Evolutionary conservation across 176 grass and related monocot species (phyloP).

Genomic region (Dendrocalamus sinicus): DNA sequence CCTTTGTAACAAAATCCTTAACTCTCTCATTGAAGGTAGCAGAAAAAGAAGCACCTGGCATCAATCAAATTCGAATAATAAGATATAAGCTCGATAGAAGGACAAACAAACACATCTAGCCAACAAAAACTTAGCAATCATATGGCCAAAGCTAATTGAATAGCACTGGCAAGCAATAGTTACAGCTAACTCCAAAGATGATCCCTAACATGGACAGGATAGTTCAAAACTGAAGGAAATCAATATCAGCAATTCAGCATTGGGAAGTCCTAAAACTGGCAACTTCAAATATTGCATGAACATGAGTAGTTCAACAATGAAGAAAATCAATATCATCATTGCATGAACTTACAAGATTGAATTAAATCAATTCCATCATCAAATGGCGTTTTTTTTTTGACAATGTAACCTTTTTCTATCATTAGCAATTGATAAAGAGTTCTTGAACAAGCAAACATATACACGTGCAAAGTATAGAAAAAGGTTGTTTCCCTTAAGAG

Average conservation of each 20-base stretch:
- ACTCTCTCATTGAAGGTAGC: constrained; percentile 90
- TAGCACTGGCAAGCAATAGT: constrained; percentile 4
- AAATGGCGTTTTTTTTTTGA: constrained; percentile 24
- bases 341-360: neutral
- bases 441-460: neutral
- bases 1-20: constrained; percentile 86
- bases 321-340: constrained; percentile 17
- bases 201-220: neutral
- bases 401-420: neutral
- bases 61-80: constrained; percentile 14
- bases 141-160: neutral
- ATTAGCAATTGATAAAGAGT: neutral
- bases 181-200: constrained; percentile 1
- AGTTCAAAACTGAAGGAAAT: constrained; percentile 29
- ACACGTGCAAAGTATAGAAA: neutral
- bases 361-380: neutral
- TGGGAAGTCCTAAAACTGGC: neutral
- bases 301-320: neutral
- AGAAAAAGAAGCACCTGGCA: constrained; percentile 90
- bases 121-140: neutral
- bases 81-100: constrained; percentile 17
- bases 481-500: neutral
- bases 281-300: constrained; percentile 17
- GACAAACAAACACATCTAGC: constrained; percentile 18
- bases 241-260: neutral